Base-by-base conservation (phyloP, 352 stramenopile species). In the Chrysophaeum taylorii region DNA sequence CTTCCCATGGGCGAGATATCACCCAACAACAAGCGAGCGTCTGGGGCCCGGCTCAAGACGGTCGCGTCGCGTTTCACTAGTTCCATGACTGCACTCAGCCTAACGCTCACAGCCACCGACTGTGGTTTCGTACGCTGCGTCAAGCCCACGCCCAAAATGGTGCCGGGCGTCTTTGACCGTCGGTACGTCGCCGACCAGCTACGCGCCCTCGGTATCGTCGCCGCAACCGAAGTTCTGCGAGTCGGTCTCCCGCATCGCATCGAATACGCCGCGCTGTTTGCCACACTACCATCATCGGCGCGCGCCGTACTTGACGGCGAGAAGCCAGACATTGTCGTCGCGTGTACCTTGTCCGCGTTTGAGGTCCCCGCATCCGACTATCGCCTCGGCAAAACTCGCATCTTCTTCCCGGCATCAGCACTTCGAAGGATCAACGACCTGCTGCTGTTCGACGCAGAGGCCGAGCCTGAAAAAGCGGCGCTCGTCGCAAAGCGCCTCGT, bases 41-140 rank as follows among this genome's bases (percentile, higher is more conserved):
- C 33, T 70, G 12, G 64, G 12, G 14, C 41, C 69, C 16, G 36
- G 15, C 29, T 27, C 61, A 9, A n/a, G 42, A 91, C 78, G 52
- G 85, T 90, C n/a, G 86, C 79, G 48, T 75, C 78, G 23, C 88
- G 89, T 69, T 92, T 92, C 72, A 87, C 81, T 54, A 79, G 88
- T 38, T 85, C 90, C 71, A 90, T 92, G 85, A 81, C 88, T 48
- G 76, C 85, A 1, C 81, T 92, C 54, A 85, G 87, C 33, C 80
- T 88, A 53, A 90, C 84, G 62, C 68, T 92, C 42, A 89, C 89
- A 63, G 84, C 83, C 5, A 90, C 84, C 25, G 83, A 84, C 16
- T 91, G 84, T 75, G 89, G 90, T 76, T 92, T 90, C 43, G 88
- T 92, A 38, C 86, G 86, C 36, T 92, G 86, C 76, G 88, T 92